phyloP scores from a whole-genome alignment of 306 rosid genomes.

The Quercus variabilis region DNA sequence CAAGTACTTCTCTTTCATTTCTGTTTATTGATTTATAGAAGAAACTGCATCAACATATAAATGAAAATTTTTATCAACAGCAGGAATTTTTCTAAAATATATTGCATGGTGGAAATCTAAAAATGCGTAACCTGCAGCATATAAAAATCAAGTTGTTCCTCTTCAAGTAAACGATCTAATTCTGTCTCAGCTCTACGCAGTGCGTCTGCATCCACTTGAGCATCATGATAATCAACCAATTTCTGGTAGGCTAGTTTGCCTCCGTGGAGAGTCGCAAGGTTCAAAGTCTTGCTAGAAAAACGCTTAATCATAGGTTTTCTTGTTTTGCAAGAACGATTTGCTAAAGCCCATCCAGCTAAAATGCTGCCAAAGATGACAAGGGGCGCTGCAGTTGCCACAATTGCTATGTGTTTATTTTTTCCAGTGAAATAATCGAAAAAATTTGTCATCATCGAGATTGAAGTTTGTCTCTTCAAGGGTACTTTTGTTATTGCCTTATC shows the following conservation, averaged over 20 bases:
- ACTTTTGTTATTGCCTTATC: background rate
- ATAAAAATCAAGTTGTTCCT: constrained; percentile 31
- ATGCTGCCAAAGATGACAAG: constrained; percentile 25
- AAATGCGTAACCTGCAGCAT: constrained; percentile 49
- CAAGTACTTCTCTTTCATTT: too few species aligned
- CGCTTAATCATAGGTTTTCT: background rate
- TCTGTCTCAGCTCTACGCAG: background rate
- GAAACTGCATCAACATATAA: background rate
- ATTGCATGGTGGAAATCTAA: background rate
- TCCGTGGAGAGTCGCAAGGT: constrained; percentile 45
- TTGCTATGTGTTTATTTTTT: constrained; percentile 22
- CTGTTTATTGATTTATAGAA: too few species aligned
- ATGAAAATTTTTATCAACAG: background rate
- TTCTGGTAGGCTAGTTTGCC: constrained; percentile 42
- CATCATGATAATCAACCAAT: constrained; percentile 34
- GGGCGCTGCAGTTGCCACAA: constrained; percentile 3
- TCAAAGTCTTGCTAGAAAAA: constrained; percentile 27
- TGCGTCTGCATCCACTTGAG: constrained; percentile 18
- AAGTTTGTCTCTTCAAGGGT: background rate
- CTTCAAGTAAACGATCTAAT: constrained; percentile 8
- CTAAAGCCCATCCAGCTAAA: constrained; percentile 10
- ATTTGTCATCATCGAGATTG: background rate
- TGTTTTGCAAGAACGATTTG: background rate
- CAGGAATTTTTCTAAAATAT: too few species aligned
- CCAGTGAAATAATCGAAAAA: background rate